phyloP scores from a whole-genome alignment of 2,329 filamentous ascomycete genomes.

The Venturia asperata region DNA sequence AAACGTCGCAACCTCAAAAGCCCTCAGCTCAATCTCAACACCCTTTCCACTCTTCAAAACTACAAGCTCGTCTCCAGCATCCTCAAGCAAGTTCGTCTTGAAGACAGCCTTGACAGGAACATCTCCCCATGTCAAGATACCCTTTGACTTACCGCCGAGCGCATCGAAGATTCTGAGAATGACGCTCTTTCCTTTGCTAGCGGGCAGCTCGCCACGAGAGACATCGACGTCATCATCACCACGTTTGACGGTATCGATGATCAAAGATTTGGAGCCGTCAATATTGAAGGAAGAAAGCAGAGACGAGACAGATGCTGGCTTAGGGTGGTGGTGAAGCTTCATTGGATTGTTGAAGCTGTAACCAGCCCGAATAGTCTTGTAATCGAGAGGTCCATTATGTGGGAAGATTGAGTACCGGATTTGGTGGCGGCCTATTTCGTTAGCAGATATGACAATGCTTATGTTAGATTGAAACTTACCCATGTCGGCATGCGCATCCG shows the following conservation, averaged over 20 bases:
- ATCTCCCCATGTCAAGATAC: slow-evolving; percentile 56
- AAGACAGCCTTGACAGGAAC: slow-evolving; percentile 68
- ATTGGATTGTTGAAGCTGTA: slow-evolving; percentile 88
- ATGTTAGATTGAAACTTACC: slow-evolving; percentile 32
- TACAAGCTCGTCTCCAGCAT: slow-evolving; percentile 64
- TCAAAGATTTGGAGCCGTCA: slow-evolving; percentile 55
- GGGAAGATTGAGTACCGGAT: slow-evolving; percentile 90
- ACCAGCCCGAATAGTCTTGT: slow-evolving; percentile 70
- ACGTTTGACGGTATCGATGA: slow-evolving; percentile 87
- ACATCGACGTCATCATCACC: slow-evolving; percentile 56
- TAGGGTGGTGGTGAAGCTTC: slow-evolving; percentile 42
- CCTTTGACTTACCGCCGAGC: slow-evolving; percentile 71
- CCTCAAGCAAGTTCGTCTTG: slow-evolving; percentile 84
- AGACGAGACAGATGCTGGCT: slow-evolving; percentile 25
- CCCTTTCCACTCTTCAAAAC: slow-evolving; percentile 45
- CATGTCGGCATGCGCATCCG: slow-evolving; percentile 92
- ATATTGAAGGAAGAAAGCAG: slow-evolving; percentile 56
- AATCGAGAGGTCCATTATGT: slow-evolving; percentile 64
- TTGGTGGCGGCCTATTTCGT: slow-evolving; percentile 52
- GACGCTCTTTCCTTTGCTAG: slow-evolving; percentile 66
- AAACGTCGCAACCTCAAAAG: slow-evolving; percentile 82
- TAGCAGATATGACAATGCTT: background rate
- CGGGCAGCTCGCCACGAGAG: slow-evolving; percentile 47
- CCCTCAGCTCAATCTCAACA: slow-evolving; percentile 48
- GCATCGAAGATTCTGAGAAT: slow-evolving; percentile 84